Evolutionary conservation across 176 grass and related monocot species (phyloP).

Genomic region (Elaeis guineensis): DNA sequence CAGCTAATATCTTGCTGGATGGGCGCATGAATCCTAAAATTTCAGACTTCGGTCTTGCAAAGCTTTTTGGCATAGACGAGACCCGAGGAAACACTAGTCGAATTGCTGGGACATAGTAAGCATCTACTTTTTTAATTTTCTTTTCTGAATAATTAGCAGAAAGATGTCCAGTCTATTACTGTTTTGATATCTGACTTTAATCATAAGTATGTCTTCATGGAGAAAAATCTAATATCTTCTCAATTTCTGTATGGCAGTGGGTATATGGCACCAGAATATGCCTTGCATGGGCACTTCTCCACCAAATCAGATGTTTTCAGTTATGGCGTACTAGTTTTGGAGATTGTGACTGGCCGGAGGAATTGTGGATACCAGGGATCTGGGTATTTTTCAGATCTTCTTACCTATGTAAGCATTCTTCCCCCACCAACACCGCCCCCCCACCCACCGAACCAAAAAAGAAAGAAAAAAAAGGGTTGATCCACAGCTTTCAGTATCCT

Average conservation of each 20-base stretch:
- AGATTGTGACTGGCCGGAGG: too few species aligned
- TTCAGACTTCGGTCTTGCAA: slow-evolving; percentile 19
- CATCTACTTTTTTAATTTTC: neutral
- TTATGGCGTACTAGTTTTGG: too few species aligned
- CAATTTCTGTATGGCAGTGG: neutral
- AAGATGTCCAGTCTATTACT: too few species aligned
- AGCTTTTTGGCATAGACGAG: neutral
- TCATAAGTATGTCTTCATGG: neutral
- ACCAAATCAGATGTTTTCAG: too few species aligned
- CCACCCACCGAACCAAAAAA: too few species aligned
- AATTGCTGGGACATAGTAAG: slow-evolving; percentile 16
- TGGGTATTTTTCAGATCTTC: slow-evolving; percentile 35
- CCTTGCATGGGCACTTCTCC: too few species aligned
- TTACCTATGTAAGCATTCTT: slow-evolving; percentile 31
- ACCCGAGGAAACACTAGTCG: neutral
- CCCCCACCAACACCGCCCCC: too few species aligned
- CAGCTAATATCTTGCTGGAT: slow-evolving; percentile 13
- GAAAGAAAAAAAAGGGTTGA: too few species aligned
- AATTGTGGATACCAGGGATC: slow-evolving; percentile 60
- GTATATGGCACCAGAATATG: neutral
- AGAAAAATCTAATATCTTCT: neutral
- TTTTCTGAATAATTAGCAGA: too few species aligned
- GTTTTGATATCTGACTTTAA: too few species aligned
- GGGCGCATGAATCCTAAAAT: slow-evolving; percentile 3
- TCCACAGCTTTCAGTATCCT: neutral